Evolutionary conservation across 225 moss, liverwort and hornwort species (phyloP), one percentile per base, ranked within the genome.

Genomic region (Thuidium tamariscinum): DNA sequence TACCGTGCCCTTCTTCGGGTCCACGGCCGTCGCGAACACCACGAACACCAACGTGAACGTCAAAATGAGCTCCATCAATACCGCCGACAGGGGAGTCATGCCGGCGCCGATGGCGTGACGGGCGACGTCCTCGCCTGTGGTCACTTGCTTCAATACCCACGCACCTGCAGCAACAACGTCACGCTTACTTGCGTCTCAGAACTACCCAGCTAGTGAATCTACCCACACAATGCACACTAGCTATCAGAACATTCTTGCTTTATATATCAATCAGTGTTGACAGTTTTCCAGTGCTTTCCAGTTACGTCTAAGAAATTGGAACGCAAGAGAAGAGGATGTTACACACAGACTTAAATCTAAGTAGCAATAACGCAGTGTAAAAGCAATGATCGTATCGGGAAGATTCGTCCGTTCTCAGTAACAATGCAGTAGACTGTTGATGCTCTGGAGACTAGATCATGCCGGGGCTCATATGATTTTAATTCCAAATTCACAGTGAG

Each of bases 11-110:
- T 98, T 98, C 88, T 93, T 93, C 16, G 90, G 89, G 59, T 97
- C 97, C 72, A 97, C 96, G 8, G 96, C 96, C 11, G 97, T 94
- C 17, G 97, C 96, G 79, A 95, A 97, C 57, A 97, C 94, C 22
- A 97, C 97, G 66, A 96, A 96, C 59, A 97, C 56, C 48, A 97
- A 79, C 8, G 96, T 89, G 79, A 97, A 97, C 11, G 96, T 97
- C 30, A 96, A 82, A 13, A 97, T 80, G 23, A 92, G 77, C 85
- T 97, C 97, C 88, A 95, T 75, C 72, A 96, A 62, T 23, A 90
- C 25, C 4, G 86, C 95, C 13, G 69, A 41, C 71, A 82, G 37
- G 3, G 41, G 7, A 4, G 81, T 42, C 87, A 92, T 91, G n/a
- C 78, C 91, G 3, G 6, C 79, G 3, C 93, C 93, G 30, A 90